phyloP scores from a whole-genome alignment of 139 green algal species.

The Chlorella sorokiniana region DNA sequence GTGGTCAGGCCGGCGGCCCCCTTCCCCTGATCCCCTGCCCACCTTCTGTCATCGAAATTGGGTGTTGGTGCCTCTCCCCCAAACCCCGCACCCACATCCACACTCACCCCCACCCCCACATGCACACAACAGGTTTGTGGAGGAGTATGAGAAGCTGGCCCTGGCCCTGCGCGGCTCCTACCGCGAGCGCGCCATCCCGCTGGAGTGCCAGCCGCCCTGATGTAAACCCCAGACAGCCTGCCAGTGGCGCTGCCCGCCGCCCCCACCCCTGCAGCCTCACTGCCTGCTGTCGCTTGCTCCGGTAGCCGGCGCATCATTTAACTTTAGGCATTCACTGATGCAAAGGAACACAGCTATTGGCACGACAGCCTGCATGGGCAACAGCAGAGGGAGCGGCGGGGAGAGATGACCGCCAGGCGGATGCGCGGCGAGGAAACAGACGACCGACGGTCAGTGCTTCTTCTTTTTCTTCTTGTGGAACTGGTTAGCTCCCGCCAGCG shows the following conservation, averaged over 20 bases:
- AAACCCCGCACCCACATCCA: not conserved
- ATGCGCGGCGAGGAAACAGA: not conserved
- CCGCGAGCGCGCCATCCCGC: conserved; percentile 35
- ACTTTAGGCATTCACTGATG: no score
- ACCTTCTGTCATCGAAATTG: no score
- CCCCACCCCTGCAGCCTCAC: no score
- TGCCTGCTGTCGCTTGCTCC: no score
- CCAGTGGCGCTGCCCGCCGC: not conserved
- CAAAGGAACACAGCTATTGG: no score
- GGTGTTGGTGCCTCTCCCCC: no score
- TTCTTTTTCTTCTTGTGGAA: conserved; percentile 36
- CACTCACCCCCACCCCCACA: not conserved
- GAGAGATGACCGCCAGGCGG: no score
- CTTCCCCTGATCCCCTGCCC: no score
- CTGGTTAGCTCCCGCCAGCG: conserved; percentile 16
- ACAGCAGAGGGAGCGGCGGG: no score
- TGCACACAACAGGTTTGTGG: conserved; percentile 60
- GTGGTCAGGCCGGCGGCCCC: no score
- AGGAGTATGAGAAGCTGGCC: conserved; percentile 75
- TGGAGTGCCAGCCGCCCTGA: conserved; percentile 40
- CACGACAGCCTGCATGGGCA: no score
- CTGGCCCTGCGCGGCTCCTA: conserved; percentile 63
- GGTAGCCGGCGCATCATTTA: no score
- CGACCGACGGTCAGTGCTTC: not conserved
- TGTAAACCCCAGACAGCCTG: not conserved